phyloP scores from a whole-genome alignment of 768 basidiomycete genomes.

The Exidia glandulosa region DNA sequence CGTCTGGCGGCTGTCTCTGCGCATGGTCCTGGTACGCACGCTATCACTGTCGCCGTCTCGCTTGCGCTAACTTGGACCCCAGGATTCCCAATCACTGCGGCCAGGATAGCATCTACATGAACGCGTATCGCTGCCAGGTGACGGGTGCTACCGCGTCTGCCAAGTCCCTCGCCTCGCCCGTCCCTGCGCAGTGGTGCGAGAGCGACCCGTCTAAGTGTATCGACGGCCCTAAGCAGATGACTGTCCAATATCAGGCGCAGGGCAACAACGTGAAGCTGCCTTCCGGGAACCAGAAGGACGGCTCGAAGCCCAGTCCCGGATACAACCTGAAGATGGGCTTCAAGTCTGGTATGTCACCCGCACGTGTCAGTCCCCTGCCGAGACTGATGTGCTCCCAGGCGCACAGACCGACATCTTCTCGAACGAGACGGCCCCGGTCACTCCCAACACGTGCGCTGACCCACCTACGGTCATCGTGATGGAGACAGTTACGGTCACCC shows the following conservation, averaged over 20 bases:
- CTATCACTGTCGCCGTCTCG: no score
- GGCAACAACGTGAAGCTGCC: conserved; percentile 3
- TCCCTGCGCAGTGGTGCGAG: conserved; percentile 4
- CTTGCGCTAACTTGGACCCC: neutral
- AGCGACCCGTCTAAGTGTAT: neutral
- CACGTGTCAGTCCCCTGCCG: no score
- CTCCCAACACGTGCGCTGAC: no score
- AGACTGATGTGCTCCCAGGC: no score
- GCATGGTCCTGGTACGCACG: no score
- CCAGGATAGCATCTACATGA: conserved; percentile 4
- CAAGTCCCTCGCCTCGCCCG: neutral
- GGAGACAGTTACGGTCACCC: no score
- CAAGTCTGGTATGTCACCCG: neutral
- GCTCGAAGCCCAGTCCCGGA: neutral
- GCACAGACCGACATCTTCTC: no score
- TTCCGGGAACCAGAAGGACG: neutral
- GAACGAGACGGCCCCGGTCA: no score
- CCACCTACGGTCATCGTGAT: no score
- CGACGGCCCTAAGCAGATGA: conserved; percentile 4
- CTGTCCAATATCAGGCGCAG: conserved; percentile 2
- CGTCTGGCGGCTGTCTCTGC: conserved; percentile 3
- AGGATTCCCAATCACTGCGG: neutral
- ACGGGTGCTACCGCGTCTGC: neutral
- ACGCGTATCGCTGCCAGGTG: conserved; percentile 3
- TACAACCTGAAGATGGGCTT: neutral